Evolutionary conservation across 2,329 filamentous ascomycete genomes (phyloP).

Genomic region (Exserohilum rostratum): DNA sequence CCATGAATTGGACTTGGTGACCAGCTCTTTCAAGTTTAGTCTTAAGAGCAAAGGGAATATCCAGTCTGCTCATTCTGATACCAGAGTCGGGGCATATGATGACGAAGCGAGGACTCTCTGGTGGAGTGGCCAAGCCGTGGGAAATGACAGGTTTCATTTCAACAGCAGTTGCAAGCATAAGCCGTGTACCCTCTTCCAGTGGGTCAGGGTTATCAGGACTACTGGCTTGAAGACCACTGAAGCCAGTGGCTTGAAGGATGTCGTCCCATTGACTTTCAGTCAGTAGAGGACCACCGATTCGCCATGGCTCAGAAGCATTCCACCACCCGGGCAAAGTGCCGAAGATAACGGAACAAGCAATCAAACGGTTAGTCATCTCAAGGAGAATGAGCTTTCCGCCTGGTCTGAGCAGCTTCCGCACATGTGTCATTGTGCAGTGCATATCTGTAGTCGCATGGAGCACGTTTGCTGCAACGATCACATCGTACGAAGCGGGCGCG

Average conservation of each 20-base stretch:
- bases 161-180: slow-evolving; percentile 19
- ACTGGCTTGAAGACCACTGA: slow-evolving; percentile 28
- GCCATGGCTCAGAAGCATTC: slow-evolving; percentile 33
- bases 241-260: slow-evolving; percentile 41
- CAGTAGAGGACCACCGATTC: slow-evolving; percentile 36
- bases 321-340: slow-evolving; percentile 36
- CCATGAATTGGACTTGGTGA: slow-evolving; percentile 8
- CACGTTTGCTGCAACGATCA: slow-evolving; percentile 45
- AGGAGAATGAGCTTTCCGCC: slow-evolving; percentile 55
- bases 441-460: slow-evolving; percentile 34
- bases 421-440: slow-evolving; percentile 26
- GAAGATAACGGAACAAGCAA: slow-evolving; percentile 25
- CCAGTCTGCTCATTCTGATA: slow-evolving; percentile 11
- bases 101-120: slow-evolving; percentile 11
- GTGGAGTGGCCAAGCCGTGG: slow-evolving; percentile 9
- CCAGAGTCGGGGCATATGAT: slow-evolving; percentile 15
- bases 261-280: slow-evolving; percentile 43
- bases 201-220: slow-evolving; percentile 18
- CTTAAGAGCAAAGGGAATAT: slow-evolving; percentile 13
- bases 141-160: slow-evolving; percentile 8
- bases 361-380: slow-evolving; percentile 40
- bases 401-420: slow-evolving; percentile 40
- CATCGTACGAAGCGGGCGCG: slow-evolving; percentile 23
- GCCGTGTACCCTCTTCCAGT: slow-evolving; percentile 19
- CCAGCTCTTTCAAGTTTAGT: slow-evolving; percentile 7